Percentiles rank a stretch among this genome's conserved stretches.
phyloP scores from a whole-genome alignment of 1,284 basidiomycete species.

The Coniferiporia sulphurascens region DNA sequence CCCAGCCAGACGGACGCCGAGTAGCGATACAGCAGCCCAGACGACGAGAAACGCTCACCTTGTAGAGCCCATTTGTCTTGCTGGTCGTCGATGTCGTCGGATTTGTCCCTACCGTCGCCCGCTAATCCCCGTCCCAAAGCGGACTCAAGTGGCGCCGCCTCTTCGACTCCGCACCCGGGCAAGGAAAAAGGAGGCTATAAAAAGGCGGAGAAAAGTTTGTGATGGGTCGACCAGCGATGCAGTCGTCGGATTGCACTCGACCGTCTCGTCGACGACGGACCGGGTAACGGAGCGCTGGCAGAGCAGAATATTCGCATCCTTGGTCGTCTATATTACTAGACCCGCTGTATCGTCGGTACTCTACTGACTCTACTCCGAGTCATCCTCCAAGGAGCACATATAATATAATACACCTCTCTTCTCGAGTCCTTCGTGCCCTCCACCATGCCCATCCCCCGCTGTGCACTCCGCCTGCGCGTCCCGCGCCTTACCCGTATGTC shows the following conservation, averaged over 20 bases:
- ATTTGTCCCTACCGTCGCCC: not conserved
- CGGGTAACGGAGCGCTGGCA: slow-evolving; percentile 46
- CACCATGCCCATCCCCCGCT: slow-evolving; percentile 2
- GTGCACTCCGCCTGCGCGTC: not conserved
- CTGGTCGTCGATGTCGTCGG: slow-evolving; percentile 33
- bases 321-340: not conserved
- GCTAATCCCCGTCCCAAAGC: too few species aligned
- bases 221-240: slow-evolving; percentile 34
- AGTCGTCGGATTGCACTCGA: slow-evolving; percentile 38
- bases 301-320: slow-evolving; percentile 3
- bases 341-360: slow-evolving; percentile 1
- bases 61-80: slow-evolving; percentile 57
- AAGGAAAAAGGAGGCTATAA: not conserved
- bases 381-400: slow-evolving; percentile 8
- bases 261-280: slow-evolving; percentile 30
- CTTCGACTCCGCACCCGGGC: too few species aligned
- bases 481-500: slow-evolving; percentile 18
- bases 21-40: not conserved
- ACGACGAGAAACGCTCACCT: slow-evolving; percentile 19
- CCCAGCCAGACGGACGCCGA: slow-evolving; percentile 6
- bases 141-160: too few species aligned
- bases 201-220: not conserved
- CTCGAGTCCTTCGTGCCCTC: not conserved
- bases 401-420: not conserved
- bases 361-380: too few species aligned